Base-by-base conservation (phyloP, 768 basidiomycete genomes). In the Xanthoconium purpureum region DNA sequence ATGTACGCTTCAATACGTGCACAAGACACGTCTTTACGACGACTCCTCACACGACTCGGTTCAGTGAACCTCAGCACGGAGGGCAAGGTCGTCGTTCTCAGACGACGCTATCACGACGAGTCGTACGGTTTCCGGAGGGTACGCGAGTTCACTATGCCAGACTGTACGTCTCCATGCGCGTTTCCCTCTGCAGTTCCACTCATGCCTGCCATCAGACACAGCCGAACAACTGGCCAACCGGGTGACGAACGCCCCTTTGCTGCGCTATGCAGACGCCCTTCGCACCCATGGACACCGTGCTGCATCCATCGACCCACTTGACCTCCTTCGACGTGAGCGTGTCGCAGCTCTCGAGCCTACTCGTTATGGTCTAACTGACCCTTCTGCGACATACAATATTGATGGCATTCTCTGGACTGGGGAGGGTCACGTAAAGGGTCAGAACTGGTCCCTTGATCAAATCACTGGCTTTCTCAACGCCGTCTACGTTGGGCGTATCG, bases 191-290 rank as follows among this genome's bases (percentile, higher is more conserved):
- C 12, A n/a, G 30, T 28, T 14, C n/a, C 20, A 11, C 49, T 63
- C 47, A 60, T 37, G 17, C 10, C 4, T 28, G 10, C 24, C 28
- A 40, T 30, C 52, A 90, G 89, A 90, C 66, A 88, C 83, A 3
- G 68, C 78, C 1, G 74, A 75, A 0, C 89, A 91, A 62, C 77
- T 93, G 14, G 67, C 76, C 50, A 90, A 90, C 70, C 81, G 94
- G 10, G 78, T 78, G 14, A 66, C 69, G 4, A 94, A 95, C 62
- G 91, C 92, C 0, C 76, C 90, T 4, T 75, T 97, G 17, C 74
- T 95, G 43, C 88, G 94, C 35, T 95, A 94, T 66, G 90, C 94
- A 12, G 94, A 96, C 68, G 87, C 89, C 2, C 80, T 96, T 63
- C 82, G 93, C n/a, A 85, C 79, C 0, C 89, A 93, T 60, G 89